A percentile compares a stretch with the other conserved stretches of the same genome.
These are phyloP conservation scores for Skeletonema marinoi DNA, from an alignment of 108 stramenopile species.

Conservation along the genomic window DNA sequence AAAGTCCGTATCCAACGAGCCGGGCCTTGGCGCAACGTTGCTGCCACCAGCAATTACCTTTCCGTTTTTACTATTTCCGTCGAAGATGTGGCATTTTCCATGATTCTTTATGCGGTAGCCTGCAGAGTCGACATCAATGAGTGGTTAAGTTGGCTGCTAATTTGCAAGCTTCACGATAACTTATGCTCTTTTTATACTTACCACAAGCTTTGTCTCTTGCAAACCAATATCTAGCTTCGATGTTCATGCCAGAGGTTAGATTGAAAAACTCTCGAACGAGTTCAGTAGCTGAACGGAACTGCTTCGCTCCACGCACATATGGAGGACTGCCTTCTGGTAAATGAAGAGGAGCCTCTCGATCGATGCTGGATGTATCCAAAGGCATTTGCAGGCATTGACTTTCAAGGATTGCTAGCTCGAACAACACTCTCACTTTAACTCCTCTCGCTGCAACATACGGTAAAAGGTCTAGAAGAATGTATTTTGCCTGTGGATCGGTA, in stretches of 20 bases:
- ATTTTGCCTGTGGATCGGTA: conserved; percentile 20
- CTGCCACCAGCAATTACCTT: conserved; percentile 31
- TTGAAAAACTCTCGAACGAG: conserved; percentile 6
- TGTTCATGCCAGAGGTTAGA: conserved; percentile 6
- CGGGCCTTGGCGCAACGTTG: conserved; percentile 26
- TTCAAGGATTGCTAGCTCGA: conserved; percentile 42
- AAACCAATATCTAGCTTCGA: conserved; percentile 34
- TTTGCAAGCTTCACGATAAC: neutral
- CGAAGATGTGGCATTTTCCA: conserved; percentile 32
- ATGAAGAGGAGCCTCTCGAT: neutral
- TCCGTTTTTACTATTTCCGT: conserved; percentile 17
- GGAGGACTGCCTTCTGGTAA: conserved; percentile 25
- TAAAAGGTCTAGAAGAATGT: conserved; percentile 34
- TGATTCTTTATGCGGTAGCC: conserved; percentile 46
- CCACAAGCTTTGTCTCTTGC: conserved; percentile 21
- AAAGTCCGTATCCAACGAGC: conserved; percentile 29
- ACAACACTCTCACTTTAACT: conserved; percentile 27
- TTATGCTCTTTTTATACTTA: neutral
- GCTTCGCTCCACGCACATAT: conserved; percentile 11
- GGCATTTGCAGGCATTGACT: conserved; percentile 3
- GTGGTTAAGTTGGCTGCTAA: neutral
- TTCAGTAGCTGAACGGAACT: neutral
- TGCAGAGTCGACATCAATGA: neutral
- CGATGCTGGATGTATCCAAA: neutral
- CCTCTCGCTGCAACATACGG: conserved; percentile 24